These are phyloP conservation scores for Penicillium parvum DNA, from an alignment of 495 filamentous ascomycete species.

Conservation along the genomic window DNA sequence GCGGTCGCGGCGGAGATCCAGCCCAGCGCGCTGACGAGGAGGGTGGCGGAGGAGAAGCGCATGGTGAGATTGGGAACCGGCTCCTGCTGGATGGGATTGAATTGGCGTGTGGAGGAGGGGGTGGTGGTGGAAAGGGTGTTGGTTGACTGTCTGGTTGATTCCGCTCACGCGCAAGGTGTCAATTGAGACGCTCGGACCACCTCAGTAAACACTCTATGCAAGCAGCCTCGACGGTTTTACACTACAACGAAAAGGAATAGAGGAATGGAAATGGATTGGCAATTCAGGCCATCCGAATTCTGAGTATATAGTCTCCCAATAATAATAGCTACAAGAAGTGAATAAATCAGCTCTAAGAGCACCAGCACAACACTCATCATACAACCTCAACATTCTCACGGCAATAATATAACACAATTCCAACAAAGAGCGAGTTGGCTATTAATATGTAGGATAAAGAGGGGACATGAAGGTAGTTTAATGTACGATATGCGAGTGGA, in stretches of 20 bases:
- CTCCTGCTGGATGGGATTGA: slow-evolving; percentile 7
- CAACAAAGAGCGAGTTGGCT: slow-evolving; percentile 15
- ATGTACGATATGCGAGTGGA: too few relatives aligned
- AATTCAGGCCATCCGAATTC: too few relatives aligned
- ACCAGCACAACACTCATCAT: too few relatives aligned
- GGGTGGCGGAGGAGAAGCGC: slow-evolving; percentile 50
- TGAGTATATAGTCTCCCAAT: too few relatives aligned
- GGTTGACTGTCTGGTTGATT: slow-evolving; percentile 3
- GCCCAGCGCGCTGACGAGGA: slow-evolving; percentile 60
- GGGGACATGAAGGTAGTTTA: slow-evolving; percentile 15
- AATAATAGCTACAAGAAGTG: too few relatives aligned
- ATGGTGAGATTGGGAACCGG: slow-evolving; percentile 30
- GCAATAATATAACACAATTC: slow-evolving; percentile 14
- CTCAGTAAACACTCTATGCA: slow-evolving; percentile 16
- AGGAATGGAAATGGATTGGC: too few relatives aligned
- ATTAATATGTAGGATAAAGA: slow-evolving; percentile 27
- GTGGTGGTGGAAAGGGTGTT: slow-evolving; percentile 11
- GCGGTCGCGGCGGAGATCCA: slow-evolving; percentile 60
- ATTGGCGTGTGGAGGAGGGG: slow-evolving; percentile 7
- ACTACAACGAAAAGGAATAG: too few relatives aligned
- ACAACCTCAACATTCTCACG: too few relatives aligned
- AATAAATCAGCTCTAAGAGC: too few relatives aligned
- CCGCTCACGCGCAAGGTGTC: slow-evolving; percentile 38
- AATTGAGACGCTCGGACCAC: slow-evolving; percentile 44
- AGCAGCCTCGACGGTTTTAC: background rate